phyloP scores from a whole-genome alignment of 345 rosid genomes.

The Acer campestre region DNA sequence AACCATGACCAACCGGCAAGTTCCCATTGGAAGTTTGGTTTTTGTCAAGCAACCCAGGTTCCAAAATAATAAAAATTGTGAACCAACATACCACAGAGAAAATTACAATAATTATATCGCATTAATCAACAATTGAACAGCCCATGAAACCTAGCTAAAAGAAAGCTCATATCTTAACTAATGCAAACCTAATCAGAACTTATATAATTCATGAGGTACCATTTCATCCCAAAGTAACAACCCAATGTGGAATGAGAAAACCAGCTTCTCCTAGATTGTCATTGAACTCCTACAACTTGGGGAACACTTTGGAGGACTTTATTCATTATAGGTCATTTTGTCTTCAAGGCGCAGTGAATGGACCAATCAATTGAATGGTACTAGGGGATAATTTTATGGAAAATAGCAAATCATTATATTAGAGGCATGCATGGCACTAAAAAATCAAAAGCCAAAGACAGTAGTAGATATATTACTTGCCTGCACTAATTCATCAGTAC shows the following conservation, averaged over 20 bases:
- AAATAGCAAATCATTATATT: not conserved
- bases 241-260: not conserved
- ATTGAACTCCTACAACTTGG: not conserved
- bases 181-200: not conserved
- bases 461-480: conserved; percentile 41
- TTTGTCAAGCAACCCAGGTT: not conserved
- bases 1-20: not conserved
- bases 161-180: not conserved
- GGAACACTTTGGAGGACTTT: not conserved
- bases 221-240: not conserved
- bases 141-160: not conserved
- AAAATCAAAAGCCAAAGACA: not conserved
- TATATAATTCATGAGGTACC: not conserved
- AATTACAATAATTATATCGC: not conserved
- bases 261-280: not conserved
- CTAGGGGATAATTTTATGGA: not conserved
- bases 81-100: not conserved
- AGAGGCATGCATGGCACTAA: not conserved
- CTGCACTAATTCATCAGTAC: conserved; percentile 66
- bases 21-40: not conserved
- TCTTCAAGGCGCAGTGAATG: not conserved
- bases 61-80: not conserved
- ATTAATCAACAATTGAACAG: not conserved
- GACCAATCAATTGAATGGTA: not conserved
- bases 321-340: not conserved